A percentile compares a stretch with the other conserved stretches of the same genome.
These are phyloP conservation scores for Apiospora arundinis DNA, from an alignment of 2,329 filamentous ascomycete species.

Conservation along the genomic window DNA sequence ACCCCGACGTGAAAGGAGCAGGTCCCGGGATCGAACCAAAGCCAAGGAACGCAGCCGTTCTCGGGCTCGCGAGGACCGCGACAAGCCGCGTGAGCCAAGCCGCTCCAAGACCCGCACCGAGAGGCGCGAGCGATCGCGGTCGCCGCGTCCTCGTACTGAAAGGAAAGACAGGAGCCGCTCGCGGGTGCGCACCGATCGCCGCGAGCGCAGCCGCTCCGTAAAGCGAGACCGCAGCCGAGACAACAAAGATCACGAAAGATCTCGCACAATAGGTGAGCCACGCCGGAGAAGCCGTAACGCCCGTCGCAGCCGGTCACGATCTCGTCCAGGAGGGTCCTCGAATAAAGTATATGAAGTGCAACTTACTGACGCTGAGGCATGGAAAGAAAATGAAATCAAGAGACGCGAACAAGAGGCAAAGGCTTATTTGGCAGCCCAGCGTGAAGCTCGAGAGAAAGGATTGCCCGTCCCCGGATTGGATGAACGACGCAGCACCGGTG, in stretches of 20 bases:
- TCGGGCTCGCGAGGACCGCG: slow-evolving; percentile 14
- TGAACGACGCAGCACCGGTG: slow-evolving; percentile 53
- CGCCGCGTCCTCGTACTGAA: slow-evolving; percentile 37
- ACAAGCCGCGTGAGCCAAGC: slow-evolving; percentile 35
- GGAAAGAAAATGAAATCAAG: slow-evolving; percentile 67
- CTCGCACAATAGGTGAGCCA: slow-evolving; percentile 30
- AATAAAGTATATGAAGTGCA: slow-evolving; percentile 51
- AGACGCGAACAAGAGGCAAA: slow-evolving; percentile 69
- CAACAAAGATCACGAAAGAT: slow-evolving; percentile 31
- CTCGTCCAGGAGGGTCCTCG: slow-evolving; percentile 47
- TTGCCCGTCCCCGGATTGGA: slow-evolving; percentile 64
- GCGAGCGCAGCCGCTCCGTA: slow-evolving; percentile 32
- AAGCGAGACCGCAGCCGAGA: slow-evolving; percentile 32
- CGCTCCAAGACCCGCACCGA: slow-evolving; percentile 36
- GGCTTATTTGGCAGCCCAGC: slow-evolving; percentile 67
- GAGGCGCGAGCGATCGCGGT: slow-evolving; percentile 39
- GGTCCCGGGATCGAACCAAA: slow-evolving; percentile 16
- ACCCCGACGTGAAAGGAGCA: slow-evolving; percentile 23
- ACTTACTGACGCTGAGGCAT: slow-evolving; percentile 50
- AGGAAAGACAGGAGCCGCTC: slow-evolving; percentile 39
- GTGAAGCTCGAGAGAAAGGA: slow-evolving; percentile 65
- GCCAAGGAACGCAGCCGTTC: slow-evolving; percentile 24
- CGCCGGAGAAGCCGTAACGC: slow-evolving; percentile 37
- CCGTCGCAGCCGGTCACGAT: slow-evolving; percentile 49
- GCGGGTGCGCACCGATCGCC: slow-evolving; percentile 31